Evolutionary conservation across 225 moss, liverwort and hornwort species (phyloP).

Genomic region (Lunularia cruciata): DNA sequence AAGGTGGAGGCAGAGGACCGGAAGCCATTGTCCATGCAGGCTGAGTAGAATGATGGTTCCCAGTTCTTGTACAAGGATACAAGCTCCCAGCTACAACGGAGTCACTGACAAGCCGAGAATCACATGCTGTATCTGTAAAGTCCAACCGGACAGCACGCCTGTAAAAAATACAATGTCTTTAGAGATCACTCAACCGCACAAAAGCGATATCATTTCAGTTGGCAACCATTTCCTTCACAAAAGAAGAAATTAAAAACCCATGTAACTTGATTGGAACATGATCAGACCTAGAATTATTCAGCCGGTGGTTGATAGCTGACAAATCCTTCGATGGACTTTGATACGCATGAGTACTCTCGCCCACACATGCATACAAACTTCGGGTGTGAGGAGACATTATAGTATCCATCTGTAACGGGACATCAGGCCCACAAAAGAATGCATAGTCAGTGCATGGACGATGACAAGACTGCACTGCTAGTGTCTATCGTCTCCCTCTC

Average conservation of each 20-base stretch:
- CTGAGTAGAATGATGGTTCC: slow-evolving; percentile 21
- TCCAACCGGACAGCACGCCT: slow-evolving; percentile 77
- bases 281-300: slow-evolving; percentile 67
- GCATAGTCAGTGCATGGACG: too few species aligned
- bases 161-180: slow-evolving; percentile 28
- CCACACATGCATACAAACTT: slow-evolving; percentile 90
- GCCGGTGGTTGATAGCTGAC: slow-evolving; percentile 83
- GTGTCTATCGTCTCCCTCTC: too few species aligned
- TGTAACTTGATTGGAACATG: too few species aligned
- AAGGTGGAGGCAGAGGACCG: slow-evolving; percentile 41
- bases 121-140: slow-evolving; percentile 37
- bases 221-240: too few species aligned
- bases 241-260: too few species aligned
- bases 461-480: too few species aligned
- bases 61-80: slow-evolving; percentile 38
- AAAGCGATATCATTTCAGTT: too few species aligned
- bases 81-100: slow-evolving; percentile 50
- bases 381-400: slow-evolving; percentile 83
- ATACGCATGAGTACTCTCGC: slow-evolving; percentile 85
- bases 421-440: too few species aligned
- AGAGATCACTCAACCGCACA: neutral
- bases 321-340: slow-evolving; percentile 97
- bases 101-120: slow-evolving; percentile 54
- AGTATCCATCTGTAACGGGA: slow-evolving; percentile 63
- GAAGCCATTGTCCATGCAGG: slow-evolving; percentile 40